Base-by-base conservation (phyloP, 257 asterid species). In the Scutellaria baicalensis region DNA sequence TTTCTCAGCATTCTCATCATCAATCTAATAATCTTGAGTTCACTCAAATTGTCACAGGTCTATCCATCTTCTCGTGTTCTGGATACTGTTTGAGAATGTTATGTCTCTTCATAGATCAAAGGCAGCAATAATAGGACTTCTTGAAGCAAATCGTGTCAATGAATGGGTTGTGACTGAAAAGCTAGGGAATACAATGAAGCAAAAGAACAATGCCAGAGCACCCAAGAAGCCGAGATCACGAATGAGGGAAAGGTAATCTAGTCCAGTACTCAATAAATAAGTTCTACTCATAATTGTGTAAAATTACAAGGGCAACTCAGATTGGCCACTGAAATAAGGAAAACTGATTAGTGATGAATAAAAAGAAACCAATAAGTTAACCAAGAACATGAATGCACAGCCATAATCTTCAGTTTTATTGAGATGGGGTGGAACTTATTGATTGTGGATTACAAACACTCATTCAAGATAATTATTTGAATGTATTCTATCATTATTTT, bases 81-180 rank as follows among this genome's bases (percentile, higher is more conserved):
- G 96, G 96, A 88, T 89, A 63, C 74, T 92, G 63, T 89, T 89
- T 55, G 96, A 89, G 85, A 89, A 86, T 65, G 96, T 89, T 36
- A 89, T 89, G 98, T 86, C 98, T 17, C 84, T 92, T n/a, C 96
- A 89, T 76, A 85, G 96, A 75, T 72, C 96, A 72, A 89, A 92
- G 78, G 98, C 96, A 73, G 85, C 96, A 72, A 82, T 92, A 36
- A 89, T 88, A 68, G 96, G 98, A 61, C 91, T 92, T 66, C 71
- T 92, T 33, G 98, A 84, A 78, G 92, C 94, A 64, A 86, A 64
- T 66, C 70, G 98, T 66, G 96, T 81, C 50, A 86, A 89, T 45
- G 98, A 92, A 74, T 92, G 95, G 96, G 81, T 91, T 36, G 98
- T 92, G 75, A 92, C 97, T 1, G 97, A 92, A 79, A 92, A 92